Evolutionary conservation across 345 rosid genomes (phyloP), one percentile per base, ranked within the genome.

Genomic region (Eucalyptus dawsonii): DNA sequence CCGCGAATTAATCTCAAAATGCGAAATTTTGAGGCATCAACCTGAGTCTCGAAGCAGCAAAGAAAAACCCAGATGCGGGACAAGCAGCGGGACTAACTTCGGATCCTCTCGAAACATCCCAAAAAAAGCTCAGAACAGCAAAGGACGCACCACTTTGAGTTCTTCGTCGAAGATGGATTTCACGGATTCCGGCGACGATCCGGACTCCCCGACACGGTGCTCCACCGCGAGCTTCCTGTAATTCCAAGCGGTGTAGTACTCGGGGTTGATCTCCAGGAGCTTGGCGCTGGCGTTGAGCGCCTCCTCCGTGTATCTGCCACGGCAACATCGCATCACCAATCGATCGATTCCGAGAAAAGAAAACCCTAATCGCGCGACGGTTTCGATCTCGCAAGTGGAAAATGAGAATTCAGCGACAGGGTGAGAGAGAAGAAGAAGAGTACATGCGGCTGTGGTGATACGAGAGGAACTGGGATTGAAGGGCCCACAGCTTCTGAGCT

Each of bases 241-340:
- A 91, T 97, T 98, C 99, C 99, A 98, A 1, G 96, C 97, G 4
- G 98, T 98, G 94, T 97, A 95, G 2, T 92, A 93, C 90, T 98
- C 99, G 4, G 98, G 98, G 87, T 98, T 98, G 91, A 92, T 94
- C 92, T 94, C 98, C 12, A 98, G 89, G 88, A 98, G 98, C 94
- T 95, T 95, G 12, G 96, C 93, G 93, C 99, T 98, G 16, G 94
- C 83, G 49, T 96, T 93, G 56, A 98, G 86, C 40, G 99, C 99
- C 93, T 97, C 98, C 90, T 95, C 89, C 25, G 95, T 94, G 90
- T 95, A 97, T 91, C 99, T 97, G 94, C 76, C 69, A 56, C 29
- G 85, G 34, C 81, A 29, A 25, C 25, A 80, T 45, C 81, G 16
- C 85, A 76, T 76, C 47, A 22, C 27, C 27, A 40, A 76, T 76